phyloP scores from a whole-genome alignment of 1,284 basidiomycete species.

The Rhodofomes roseus region DNA sequence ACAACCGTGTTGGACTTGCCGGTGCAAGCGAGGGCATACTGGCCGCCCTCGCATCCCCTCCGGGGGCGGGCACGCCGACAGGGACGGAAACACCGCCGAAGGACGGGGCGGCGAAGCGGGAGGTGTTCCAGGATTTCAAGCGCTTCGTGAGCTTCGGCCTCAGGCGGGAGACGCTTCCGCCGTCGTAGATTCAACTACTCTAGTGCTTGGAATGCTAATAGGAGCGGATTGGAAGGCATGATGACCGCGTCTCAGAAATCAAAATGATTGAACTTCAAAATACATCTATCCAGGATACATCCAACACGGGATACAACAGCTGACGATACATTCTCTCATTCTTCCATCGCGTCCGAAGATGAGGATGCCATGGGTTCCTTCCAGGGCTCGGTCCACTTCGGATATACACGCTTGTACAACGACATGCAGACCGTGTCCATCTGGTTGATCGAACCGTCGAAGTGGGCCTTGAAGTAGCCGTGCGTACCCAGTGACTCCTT shows the following conservation, averaged over 20 bases:
- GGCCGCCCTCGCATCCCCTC: slow-evolving; percentile 53
- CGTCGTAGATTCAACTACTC: slow-evolving; percentile 23
- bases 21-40: slow-evolving; percentile 49
- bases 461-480: slow-evolving; percentile 97
- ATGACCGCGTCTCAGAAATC: not conserved
- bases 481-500: slow-evolving; percentile 95
- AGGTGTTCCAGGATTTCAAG: slow-evolving; percentile 83
- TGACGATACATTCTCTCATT: slow-evolving; percentile 13
- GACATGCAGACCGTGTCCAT: slow-evolving; percentile 96
- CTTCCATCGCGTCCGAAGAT: slow-evolving; percentile 31
- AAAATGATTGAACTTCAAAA: not conserved
- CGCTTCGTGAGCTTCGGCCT: slow-evolving; percentile 84
- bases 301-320: slow-evolving; percentile 2
- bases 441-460: slow-evolving; percentile 92
- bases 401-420: slow-evolving; percentile 88
- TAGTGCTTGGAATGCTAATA: not conserved
- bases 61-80: slow-evolving; percentile 51
- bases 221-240: not conserved
- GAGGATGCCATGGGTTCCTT: slow-evolving; percentile 19
- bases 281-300: not conserved
- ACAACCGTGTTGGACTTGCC: slow-evolving; percentile 41
- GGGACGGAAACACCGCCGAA: slow-evolving; percentile 38
- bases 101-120: slow-evolving; percentile 49
- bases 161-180: slow-evolving; percentile 57
- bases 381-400: slow-evolving; percentile 73